These are phyloP conservation scores for Candida mattraensis DNA, from an alignment of 805 yeast genomes.

Conservation along the genomic window DNA sequence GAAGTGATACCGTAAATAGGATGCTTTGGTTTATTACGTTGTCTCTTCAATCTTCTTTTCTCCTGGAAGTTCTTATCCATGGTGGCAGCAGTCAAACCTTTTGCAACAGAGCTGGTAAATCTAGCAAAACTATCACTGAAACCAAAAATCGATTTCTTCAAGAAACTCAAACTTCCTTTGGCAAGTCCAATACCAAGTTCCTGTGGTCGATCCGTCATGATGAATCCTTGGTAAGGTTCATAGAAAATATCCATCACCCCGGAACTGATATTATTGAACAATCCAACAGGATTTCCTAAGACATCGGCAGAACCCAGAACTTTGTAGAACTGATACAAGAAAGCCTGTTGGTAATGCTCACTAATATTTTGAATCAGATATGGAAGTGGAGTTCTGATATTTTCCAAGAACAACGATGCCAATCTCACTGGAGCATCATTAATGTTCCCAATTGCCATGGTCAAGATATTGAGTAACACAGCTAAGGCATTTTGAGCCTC, in stretches of 20 bases:
- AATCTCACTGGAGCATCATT: conserved; percentile 94
- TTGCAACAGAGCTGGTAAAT: conserved; percentile 90
- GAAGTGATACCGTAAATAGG: conserved; percentile 80
- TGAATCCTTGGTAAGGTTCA: conserved; percentile 95
- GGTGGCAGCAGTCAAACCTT: conserved; percentile 89
- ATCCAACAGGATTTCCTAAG: conserved; percentile 95
- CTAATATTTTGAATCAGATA: conserved; percentile 65
- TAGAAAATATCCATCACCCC: conserved; percentile 96
- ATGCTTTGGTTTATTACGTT: conserved; percentile 78
- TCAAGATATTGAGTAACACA: conserved; percentile 79
- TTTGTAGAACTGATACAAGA: conserved; percentile 88
- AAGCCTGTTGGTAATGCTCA: conserved; percentile 90
- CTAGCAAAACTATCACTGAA: conserved; percentile 91
- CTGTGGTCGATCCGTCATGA: conserved; percentile 92
- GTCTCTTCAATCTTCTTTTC: conserved; percentile 71
- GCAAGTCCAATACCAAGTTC: conserved; percentile 95
- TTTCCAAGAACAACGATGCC: conserved; percentile 84
- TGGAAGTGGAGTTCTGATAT: conserved; percentile 82
- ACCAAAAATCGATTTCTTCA: conserved; percentile 94
- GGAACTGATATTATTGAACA: conserved; percentile 88
- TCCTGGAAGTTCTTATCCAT: conserved; percentile 85
- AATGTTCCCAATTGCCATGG: conserved; percentile 96
- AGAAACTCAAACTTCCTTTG: conserved; percentile 90
- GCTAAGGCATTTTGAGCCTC: conserved; percentile 63
- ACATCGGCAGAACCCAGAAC: conserved; percentile 95